Conservation (phyloP, 495 filamentous ascomycete genomes). For the Neurospora sp. region DNA sequence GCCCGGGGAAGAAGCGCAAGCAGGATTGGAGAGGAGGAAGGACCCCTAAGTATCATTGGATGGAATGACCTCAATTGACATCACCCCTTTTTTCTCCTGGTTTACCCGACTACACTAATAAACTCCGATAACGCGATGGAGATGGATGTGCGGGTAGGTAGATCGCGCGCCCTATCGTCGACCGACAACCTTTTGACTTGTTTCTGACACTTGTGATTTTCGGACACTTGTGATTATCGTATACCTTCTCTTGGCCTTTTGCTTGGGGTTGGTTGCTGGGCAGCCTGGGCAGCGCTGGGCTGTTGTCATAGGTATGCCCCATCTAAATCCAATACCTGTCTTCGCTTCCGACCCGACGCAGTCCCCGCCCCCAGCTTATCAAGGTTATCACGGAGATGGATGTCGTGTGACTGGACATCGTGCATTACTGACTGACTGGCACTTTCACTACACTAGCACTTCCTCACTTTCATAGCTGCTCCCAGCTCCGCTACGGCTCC, state of each 20-base stretch:
- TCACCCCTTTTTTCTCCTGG: background rate
- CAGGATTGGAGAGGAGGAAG: background rate
- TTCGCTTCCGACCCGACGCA: background rate
- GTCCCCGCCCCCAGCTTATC: background rate
- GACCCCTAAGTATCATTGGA: background rate
- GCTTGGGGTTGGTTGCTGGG: background rate
- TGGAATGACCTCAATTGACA: background rate
- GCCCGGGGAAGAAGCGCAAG: no score
- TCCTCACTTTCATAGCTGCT: no score
- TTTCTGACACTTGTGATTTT: background rate
- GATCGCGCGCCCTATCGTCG: background rate
- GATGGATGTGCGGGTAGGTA: background rate
- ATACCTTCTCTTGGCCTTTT: background rate
- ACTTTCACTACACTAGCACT: no score
- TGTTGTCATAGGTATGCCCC: background rate
- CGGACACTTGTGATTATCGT: background rate
- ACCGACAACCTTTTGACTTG: background rate
- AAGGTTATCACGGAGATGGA: no score
- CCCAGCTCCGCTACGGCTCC: background rate
- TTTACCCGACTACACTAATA: background rate
- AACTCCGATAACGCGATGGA: background rate
- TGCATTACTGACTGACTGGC: no score
- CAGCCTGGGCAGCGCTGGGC: background rate
- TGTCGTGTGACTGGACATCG: no score
- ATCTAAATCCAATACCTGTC: background rate